Percentiles rank a stretch among this genome's conserved stretches.
Evolutionary conservation across 176 grass and related monocot genomes (phyloP).

Genomic region (Cenchrus fungigraminus): DNA sequence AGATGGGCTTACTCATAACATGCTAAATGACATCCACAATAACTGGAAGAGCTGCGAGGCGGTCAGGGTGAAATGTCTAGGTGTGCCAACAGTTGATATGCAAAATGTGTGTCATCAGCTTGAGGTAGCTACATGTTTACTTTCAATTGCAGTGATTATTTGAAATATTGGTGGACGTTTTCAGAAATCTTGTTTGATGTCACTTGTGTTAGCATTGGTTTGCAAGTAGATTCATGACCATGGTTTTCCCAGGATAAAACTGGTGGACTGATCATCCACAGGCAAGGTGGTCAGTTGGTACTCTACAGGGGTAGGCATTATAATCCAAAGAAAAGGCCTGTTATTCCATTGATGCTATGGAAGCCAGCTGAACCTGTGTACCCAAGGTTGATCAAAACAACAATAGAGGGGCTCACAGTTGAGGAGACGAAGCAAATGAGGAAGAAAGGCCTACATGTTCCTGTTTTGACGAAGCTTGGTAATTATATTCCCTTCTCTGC

Average conservation of each 20-base stretch:
- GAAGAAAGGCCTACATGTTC: slow-evolving; percentile 79
- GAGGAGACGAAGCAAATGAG: slow-evolving; percentile 82
- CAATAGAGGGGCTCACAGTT: slow-evolving; percentile 74
- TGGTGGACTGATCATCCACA: slow-evolving; percentile 81
- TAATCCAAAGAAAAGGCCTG: slow-evolving; percentile 80
- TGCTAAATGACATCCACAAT: slow-evolving; percentile 95
- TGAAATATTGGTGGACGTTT: not conserved
- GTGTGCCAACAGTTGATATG: slow-evolving; percentile 91
- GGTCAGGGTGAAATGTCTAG: slow-evolving; percentile 88
- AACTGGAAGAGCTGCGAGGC: slow-evolving; percentile 77
- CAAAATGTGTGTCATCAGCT: slow-evolving; percentile 78
- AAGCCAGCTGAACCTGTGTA: slow-evolving; percentile 89
- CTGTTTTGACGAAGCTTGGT: slow-evolving; percentile 85
- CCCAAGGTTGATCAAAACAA: slow-evolving; percentile 79
- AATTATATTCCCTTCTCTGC: not conserved
- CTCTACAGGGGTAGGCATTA: slow-evolving; percentile 86
- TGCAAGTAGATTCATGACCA: not conserved
- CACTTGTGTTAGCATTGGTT: not conserved
- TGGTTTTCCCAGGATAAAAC: slow-evolving; percentile 65
- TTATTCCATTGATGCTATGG: slow-evolving; percentile 89
- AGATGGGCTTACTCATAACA: slow-evolving; percentile 98
- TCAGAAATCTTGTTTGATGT: not conserved
- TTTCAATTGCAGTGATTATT: not conserved
- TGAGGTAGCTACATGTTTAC: slow-evolving; percentile 60
- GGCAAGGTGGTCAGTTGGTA: slow-evolving; percentile 65